Percentiles rank a stretch among this genome's conserved stretches.
phyloP scores from a whole-genome alignment of 108 stramenopile genomes.

The Phaeodactylum tricornutum region DNA sequence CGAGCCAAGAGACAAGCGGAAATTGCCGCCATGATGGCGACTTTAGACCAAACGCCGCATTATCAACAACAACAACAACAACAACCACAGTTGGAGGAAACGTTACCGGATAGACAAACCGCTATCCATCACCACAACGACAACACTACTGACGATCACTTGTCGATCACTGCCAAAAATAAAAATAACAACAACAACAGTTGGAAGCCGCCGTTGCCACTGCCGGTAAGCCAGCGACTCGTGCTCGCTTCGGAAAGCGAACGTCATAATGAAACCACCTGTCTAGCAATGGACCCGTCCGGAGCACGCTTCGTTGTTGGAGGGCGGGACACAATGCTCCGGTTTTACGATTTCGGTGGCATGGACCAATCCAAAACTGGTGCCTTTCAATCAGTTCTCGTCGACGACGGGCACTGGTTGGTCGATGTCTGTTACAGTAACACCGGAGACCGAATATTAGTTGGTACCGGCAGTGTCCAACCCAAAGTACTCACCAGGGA shows the following conservation, averaged over 20 bases:
- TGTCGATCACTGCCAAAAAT: neutral
- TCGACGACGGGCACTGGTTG: slow-evolving; percentile 44
- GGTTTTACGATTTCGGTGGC: slow-evolving; percentile 82
- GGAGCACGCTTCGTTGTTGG: slow-evolving; percentile 79
- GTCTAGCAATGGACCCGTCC: slow-evolving; percentile 54
- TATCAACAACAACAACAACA: slow-evolving; percentile 8
- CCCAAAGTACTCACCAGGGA: slow-evolving; percentile 76
- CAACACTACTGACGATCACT: neutral
- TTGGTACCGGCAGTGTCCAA: slow-evolving; percentile 68
- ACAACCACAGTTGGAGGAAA: slow-evolving; percentile 6
- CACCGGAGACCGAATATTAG: slow-evolving; percentile 68
- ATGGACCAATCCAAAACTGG: slow-evolving; percentile 34
- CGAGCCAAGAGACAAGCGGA: slow-evolving; percentile 69
- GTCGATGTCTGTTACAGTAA: slow-evolving; percentile 22
- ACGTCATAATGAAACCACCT: slow-evolving; percentile 8
- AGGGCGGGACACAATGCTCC: slow-evolving; percentile 51
- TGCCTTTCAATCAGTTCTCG: slow-evolving; percentile 24
- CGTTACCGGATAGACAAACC: too few species aligned
- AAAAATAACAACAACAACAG: neutral
- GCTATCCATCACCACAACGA: too few species aligned
- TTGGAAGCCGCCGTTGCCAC: too few species aligned
- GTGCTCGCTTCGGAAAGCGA: neutral
- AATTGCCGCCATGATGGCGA: slow-evolving; percentile 77
- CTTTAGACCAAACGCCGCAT: slow-evolving; percentile 51
- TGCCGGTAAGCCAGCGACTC: too few species aligned